A percentile compares a stretch with the other conserved stretches of the same genome.
Evolutionary conservation across 306 rosid species (phyloP).

Genomic region (Boehmeria nivea): DNA sequence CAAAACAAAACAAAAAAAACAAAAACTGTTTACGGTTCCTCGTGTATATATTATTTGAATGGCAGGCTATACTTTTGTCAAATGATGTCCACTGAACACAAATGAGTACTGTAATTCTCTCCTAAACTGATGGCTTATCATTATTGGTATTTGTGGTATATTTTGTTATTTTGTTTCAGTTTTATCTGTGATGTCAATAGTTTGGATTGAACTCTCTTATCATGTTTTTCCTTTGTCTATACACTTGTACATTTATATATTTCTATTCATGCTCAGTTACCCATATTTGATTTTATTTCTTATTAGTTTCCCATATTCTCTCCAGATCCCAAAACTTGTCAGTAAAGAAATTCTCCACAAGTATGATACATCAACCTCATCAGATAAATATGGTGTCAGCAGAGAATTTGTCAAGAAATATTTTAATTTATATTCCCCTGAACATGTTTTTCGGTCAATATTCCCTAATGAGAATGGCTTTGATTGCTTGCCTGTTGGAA

Average conservation of each 20-base stretch:
- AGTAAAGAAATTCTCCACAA: conserved; percentile 50
- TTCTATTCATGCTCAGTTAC: conserved; percentile 8
- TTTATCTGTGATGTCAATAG: no score
- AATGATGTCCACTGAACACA: no score
- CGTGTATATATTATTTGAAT: no score
- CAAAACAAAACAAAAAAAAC: no score
- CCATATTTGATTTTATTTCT: conserved; percentile 5
- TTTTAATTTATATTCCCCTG: conserved; percentile 67
- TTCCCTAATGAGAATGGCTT: conserved; percentile 39
- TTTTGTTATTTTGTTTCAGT: no score
- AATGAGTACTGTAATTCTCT: no score
- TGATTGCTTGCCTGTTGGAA: conserved; percentile 23
- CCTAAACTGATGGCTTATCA: no score
- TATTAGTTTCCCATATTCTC: conserved; percentile 2
- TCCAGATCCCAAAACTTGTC: conserved; percentile 81
- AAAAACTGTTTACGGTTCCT: no score
- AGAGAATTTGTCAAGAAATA: conserved; percentile 50
- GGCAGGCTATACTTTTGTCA: no score
- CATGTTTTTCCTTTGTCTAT: no score
- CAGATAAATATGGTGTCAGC: conserved; percentile 45
- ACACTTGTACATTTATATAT: neutral
- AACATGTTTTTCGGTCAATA: conserved; percentile 61
- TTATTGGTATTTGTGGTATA: no score
- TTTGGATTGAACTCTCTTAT: no score
- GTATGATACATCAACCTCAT: conserved; percentile 46